Conservation (phyloP, 345 rosid species). For the Mallotus nudiflorus region DNA sequence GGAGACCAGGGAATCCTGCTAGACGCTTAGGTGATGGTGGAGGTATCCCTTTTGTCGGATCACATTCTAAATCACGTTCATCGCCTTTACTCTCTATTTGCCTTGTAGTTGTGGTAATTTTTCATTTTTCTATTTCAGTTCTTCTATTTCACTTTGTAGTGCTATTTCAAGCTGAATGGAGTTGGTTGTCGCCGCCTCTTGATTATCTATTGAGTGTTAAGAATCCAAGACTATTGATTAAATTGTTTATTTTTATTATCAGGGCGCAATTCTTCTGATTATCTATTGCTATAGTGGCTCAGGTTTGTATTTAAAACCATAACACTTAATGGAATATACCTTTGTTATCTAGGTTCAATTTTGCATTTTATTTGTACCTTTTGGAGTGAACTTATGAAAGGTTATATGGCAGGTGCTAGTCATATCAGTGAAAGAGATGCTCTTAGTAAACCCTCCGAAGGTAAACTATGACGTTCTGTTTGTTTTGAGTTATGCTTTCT, state of each 20-base stretch:
- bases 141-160: neutral
- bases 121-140: neutral
- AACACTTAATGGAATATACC: too few relatives aligned
- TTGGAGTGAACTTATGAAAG: neutral
- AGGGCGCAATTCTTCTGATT: slow-evolving; percentile 65
- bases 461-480: slow-evolving; percentile 22
- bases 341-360: neutral
- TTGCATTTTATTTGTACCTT: neutral
- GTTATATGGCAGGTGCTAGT: slow-evolving; percentile 40
- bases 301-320: slow-evolving; percentile 56
- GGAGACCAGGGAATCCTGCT: slow-evolving; percentile 62
- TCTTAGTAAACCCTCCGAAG: slow-evolving; percentile 47
- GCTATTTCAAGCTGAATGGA: too few relatives aligned
- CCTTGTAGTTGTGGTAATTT: slow-evolving; percentile 50
- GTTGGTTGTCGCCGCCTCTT: too few relatives aligned
- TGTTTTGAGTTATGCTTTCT: too few relatives aligned
- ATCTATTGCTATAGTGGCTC: slow-evolving; percentile 53
- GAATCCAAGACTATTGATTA: slow-evolving; percentile 18
- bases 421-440: slow-evolving; percentile 39
- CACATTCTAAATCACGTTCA: slow-evolving; percentile 57
- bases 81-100: slow-evolving; percentile 48
- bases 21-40: slow-evolving; percentile 55
- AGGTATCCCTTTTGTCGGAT: slow-evolving; percentile 49
- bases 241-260: slow-evolving; percentile 30
- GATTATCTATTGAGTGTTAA: too few relatives aligned